phyloP scores from a whole-genome alignment of 2,329 filamentous ascomycete genomes.

The Diatrype stigma region DNA sequence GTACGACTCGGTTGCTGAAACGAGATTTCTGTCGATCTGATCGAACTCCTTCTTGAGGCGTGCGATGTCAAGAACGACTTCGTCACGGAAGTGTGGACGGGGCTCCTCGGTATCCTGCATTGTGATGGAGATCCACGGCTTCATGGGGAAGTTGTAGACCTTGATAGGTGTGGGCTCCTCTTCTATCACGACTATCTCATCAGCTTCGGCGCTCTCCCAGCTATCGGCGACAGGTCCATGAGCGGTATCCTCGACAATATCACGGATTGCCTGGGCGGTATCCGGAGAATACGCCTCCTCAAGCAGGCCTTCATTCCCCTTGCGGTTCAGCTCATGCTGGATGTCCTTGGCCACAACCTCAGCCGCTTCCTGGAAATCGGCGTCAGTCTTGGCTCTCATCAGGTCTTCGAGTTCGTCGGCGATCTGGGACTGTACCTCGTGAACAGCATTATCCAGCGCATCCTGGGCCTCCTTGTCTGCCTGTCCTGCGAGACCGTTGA shows the following conservation, averaged over 20 bases:
- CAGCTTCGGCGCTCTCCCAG: conserved; percentile 84
- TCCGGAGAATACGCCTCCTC: conserved; percentile 49
- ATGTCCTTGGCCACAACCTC: conserved; percentile 43
- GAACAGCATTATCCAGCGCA: conserved; percentile 55
- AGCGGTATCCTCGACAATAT: conserved; percentile 52
- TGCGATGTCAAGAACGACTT: conserved; percentile 86
- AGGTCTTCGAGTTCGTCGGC: conserved; percentile 45
- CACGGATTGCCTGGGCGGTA: conserved; percentile 44
- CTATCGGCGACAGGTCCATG: conserved; percentile 70
- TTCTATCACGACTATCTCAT: conserved; percentile 61
- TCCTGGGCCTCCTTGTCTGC: conserved; percentile 56
- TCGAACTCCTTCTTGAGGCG: conserved; percentile 97
- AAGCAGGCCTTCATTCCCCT: conserved; percentile 48
- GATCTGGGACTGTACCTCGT: conserved; percentile 45
- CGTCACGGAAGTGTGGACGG: conserved; percentile 65
- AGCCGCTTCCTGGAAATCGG: conserved; percentile 49
- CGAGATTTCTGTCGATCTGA: conserved; percentile 90
- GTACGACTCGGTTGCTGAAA: conserved; percentile 82
- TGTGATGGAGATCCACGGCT: conserved; percentile 87
- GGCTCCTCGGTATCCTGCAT: conserved; percentile 57
- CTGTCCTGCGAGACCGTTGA: conserved; percentile 58
- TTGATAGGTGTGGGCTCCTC: conserved; percentile 64
- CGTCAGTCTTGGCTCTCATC: conserved; percentile 47
- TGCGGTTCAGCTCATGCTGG: conserved; percentile 51
- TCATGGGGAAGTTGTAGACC: conserved; percentile 95